Evolutionary conservation across 257 asterid genomes (phyloP).

Genomic region (Scutellaria baicalensis): DNA sequence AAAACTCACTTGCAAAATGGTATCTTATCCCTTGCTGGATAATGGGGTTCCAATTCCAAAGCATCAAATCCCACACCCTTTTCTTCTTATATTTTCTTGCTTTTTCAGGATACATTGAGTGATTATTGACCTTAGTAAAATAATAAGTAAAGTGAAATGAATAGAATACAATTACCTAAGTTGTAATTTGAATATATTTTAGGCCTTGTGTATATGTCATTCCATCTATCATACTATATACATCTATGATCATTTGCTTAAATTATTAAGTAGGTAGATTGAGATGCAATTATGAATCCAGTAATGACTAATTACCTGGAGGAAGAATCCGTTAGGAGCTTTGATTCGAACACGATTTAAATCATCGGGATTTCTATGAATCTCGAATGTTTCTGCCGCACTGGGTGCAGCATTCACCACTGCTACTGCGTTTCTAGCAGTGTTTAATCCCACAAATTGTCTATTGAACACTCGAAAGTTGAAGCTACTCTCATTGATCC

Average conservation of each 20-base stretch:
- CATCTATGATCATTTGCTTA: too few species aligned
- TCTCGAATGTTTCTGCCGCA: constrained; percentile 31
- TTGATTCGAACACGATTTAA: constrained; percentile 41
- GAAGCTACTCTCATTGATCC: constrained; percentile 46
- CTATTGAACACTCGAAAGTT: constrained; percentile 55
- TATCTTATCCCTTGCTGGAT: constrained; percentile 7
- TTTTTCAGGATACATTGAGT: too few species aligned
- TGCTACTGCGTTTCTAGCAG: constrained; percentile 28
- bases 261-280: too few species aligned
- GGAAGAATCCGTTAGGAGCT: constrained; percentile 52
- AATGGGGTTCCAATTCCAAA: not conserved
- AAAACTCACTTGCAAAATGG: not conserved
- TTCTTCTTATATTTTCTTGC: not conserved
- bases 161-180: not conserved
- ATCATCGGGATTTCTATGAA: constrained; percentile 38
- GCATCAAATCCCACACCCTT: not conserved
- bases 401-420: constrained; percentile 19
- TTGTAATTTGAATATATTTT: too few species aligned
- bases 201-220: too few species aligned
- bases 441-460: constrained; percentile 55
- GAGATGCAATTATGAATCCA: not conserved
- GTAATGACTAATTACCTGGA: too few species aligned
- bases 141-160: too few species aligned
- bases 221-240: too few species aligned
- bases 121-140: too few species aligned